Evolutionary conservation across 805 yeast species (phyloP).

Genomic region (Cyberlindnera nakhonratchasimensis): DNA sequence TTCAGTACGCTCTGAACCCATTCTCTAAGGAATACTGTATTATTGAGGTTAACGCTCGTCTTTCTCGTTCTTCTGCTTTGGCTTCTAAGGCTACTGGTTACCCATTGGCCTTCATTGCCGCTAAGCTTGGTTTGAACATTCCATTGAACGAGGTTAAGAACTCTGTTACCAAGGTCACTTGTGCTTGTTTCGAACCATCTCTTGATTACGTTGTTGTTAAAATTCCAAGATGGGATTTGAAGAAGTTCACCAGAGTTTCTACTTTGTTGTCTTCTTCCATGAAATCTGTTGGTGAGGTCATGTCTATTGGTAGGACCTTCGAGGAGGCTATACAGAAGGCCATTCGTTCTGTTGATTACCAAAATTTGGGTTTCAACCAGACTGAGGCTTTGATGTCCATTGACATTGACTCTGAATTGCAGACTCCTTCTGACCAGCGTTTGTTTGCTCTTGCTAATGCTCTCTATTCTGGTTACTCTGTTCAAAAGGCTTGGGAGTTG

Average conservation of each 20-base stretch:
- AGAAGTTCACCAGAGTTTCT: slow-evolving; percentile 94
- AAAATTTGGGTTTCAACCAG: slow-evolving; percentile 83
- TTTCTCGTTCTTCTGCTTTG: slow-evolving; percentile 94
- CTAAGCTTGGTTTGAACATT: slow-evolving; percentile 92
- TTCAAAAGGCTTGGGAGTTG: slow-evolving; percentile 87
- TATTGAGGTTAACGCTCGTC: slow-evolving; percentile 95
- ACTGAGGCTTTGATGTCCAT: slow-evolving; percentile 80
- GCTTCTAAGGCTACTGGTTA: slow-evolving; percentile 99
- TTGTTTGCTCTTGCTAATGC: slow-evolving; percentile 99
- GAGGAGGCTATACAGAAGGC: slow-evolving; percentile 99
- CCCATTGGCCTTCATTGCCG: slow-evolving; percentile 98
- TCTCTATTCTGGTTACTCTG: slow-evolving; percentile 81
- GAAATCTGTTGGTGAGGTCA: slow-evolving; percentile 99
- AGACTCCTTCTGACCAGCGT: slow-evolving; percentile 95
- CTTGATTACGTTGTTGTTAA: slow-evolving; percentile 94
- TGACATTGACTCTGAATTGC: slow-evolving; percentile 89
- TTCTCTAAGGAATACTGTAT: slow-evolving; percentile 94
- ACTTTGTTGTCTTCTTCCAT: slow-evolving; percentile 94
- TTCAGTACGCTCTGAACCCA: slow-evolving; percentile 94
- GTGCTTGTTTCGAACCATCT: slow-evolving; percentile 96
- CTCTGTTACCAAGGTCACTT: slow-evolving; percentile 93
- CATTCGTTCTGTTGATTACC: slow-evolving; percentile 91
- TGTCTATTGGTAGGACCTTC: slow-evolving; percentile 97
- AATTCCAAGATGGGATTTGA: slow-evolving; percentile 97
- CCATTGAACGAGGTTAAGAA: slow-evolving; percentile 93